Percentiles rank a stretch among this genome's conserved stretches.
Conservation (phyloP, 1,284 basidiomycete genomes). For the Cerioporus squamosus region DNA sequence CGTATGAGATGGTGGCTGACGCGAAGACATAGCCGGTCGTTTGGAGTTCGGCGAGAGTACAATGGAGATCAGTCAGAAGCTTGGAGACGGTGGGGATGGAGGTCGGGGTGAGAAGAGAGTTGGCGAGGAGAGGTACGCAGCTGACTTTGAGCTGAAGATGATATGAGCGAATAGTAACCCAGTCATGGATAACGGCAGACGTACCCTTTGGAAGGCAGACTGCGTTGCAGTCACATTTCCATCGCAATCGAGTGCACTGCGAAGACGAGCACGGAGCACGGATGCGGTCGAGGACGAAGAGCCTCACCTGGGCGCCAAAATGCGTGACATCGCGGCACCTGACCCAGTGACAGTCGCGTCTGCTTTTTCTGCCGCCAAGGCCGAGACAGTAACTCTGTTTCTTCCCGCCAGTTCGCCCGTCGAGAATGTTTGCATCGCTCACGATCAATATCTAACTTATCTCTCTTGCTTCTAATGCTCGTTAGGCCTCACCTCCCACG, state of each 20-base stretch:
- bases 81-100: constrained; percentile 52
- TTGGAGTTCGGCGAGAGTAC: constrained; percentile 49
- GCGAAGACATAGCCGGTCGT: constrained; percentile 47
- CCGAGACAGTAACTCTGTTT: neutral
- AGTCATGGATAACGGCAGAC: neutral
- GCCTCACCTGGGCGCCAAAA: no score
- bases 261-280: no score
- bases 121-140: constrained; percentile 79
- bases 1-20: constrained; percentile 77
- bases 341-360: constrained; percentile 13
- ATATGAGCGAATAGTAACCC: neutral
- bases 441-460: constrained; percentile 4
- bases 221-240: constrained; percentile 19
- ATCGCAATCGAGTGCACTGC: neutral
- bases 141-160: constrained; percentile 67
- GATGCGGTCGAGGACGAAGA: no score
- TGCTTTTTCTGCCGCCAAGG: neutral
- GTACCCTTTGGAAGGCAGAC: constrained; percentile 41
- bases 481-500: neutral
- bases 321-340: neutral
- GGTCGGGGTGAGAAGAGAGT: constrained; percentile 60
- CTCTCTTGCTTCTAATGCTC: neutral
- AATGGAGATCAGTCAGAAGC: constrained; percentile 58
- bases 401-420: neutral
- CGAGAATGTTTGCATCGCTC: neutral